Evolutionary conservation across 2,329 filamentous ascomycete species (phyloP).

Genomic region (Colletotrichum sp.): DNA sequence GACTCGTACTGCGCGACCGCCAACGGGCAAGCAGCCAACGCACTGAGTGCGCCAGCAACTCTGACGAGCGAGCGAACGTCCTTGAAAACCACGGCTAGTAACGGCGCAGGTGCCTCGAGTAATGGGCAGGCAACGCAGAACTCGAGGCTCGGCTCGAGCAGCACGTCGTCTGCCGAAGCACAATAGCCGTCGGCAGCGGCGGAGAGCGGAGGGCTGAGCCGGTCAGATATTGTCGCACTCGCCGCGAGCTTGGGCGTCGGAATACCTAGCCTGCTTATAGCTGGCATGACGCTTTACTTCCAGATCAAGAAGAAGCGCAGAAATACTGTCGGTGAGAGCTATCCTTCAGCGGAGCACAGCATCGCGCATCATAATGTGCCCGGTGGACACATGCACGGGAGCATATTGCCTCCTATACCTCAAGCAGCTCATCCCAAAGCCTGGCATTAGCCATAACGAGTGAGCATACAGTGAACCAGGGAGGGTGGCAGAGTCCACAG

Average conservation of each 20-base stretch:
- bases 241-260: constrained; percentile 31
- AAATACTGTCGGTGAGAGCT: not conserved
- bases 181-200: not conserved
- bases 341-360: not conserved
- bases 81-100: not conserved
- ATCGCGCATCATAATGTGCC: not conserved
- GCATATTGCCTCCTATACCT: not conserved
- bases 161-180: not conserved
- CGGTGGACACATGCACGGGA: not conserved
- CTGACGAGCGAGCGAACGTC: not conserved
- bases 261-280: constrained; percentile 38
- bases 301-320: constrained; percentile 24
- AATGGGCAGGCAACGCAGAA: not conserved
- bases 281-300: constrained; percentile 24
- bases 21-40: constrained; percentile 20
- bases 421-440: not conserved
- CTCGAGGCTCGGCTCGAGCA: not conserved
- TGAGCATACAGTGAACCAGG: not conserved
- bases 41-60: not conserved
- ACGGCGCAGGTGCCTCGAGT: not conserved
- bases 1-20: constrained; percentile 28
- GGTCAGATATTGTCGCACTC: constrained; percentile 28
- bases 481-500: not conserved
- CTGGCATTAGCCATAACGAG: not conserved
- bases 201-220: constrained; percentile 24